Evolutionary conservation across 331 rosid species (phyloP), one percentile per base, ranked within the genome.

Genomic region (Quercus phellos): DNA sequence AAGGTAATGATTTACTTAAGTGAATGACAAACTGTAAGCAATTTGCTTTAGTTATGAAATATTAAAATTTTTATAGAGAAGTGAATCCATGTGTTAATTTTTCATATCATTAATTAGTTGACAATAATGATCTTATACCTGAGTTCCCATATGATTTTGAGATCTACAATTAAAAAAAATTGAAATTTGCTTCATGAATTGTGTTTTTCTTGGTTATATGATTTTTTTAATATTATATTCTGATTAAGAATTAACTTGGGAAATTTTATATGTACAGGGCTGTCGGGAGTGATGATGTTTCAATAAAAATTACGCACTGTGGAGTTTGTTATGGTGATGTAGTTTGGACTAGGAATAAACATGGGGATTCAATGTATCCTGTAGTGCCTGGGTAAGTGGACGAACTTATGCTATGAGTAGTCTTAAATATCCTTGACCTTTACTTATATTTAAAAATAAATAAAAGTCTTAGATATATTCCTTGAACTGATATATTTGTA

Each of bases 251-350:
- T 53, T 72, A 46, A 56, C 66, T 72, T 53, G 13, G 18, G 68
- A 76, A 29, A 24, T 68, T 60, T 72, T 78, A 64, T 51, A 67
- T 74, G 64, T 51, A 67, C 84, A 91, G 97, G 87, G 79, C 71
- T 76, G 78, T 88, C 61, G 87, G 90, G 70, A 56, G 78, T 1
- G 90, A 91, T 0, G 98, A 94, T 73, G 88, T 94, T 84, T 82
- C 88, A 59, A 60, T 94, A 63, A 89, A 81, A 68, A 94, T 91
- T 46, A 91, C 94, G 27, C 91, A 94, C 30, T 94, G 96, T 27
- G 98, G 96, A 76, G 18, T 94, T 78, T 94, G 98, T 74, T 92
- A 89, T 79, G 93, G 94, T 42, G 98, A 94, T 78, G 79, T 94
- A 7, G 0, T 8, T 63, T 90, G 92, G 93, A 80, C 97, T 22